Percentiles rank a stretch among this genome's conserved stretches.
These are phyloP conservation scores for Marasmius sp. DNA, from an alignment of 1,284 basidiomycete species.

Conservation along the genomic window DNA sequence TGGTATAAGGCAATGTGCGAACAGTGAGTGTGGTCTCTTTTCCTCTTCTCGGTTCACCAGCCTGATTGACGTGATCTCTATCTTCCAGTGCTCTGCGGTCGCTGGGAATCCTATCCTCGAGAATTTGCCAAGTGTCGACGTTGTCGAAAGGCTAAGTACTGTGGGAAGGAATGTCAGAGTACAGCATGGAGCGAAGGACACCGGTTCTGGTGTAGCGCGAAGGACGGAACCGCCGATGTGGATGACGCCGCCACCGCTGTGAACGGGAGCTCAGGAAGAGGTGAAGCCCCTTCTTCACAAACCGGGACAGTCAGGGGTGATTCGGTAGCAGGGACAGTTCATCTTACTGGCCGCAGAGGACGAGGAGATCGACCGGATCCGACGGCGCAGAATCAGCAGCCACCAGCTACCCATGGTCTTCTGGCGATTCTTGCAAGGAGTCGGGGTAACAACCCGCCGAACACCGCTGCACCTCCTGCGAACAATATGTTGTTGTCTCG, in stretches of 20 bases:
- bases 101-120: conserved; percentile 91
- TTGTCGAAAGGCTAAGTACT: conserved; percentile 98
- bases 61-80: not conserved
- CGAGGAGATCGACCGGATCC: not conserved
- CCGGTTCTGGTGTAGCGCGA: conserved; percentile 84
- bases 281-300: not conserved
- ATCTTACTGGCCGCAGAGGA: not conserved
- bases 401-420: not conserved
- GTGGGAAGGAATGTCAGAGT: conserved; percentile 96
- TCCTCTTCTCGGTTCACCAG: not conserved
- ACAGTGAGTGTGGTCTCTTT: conserved; percentile 59
- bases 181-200: conserved; percentile 98
- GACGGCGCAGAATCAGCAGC: not conserved
- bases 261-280: not conserved
- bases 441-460: not conserved
- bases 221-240: conserved; percentile 65
- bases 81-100: conserved; percentile 82
- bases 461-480: not conserved
- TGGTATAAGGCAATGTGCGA: conserved; percentile 96
- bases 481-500: not conserved
- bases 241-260: conserved; percentile 4
- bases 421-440: not conserved
- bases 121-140: conserved; percentile 97
- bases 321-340: not conserved
- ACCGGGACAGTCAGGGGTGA: not conserved